These are phyloP conservation scores for Hortiboletus flavorubellus DNA, from an alignment of 768 basidiomycete species.

Conservation along the genomic window DNA sequence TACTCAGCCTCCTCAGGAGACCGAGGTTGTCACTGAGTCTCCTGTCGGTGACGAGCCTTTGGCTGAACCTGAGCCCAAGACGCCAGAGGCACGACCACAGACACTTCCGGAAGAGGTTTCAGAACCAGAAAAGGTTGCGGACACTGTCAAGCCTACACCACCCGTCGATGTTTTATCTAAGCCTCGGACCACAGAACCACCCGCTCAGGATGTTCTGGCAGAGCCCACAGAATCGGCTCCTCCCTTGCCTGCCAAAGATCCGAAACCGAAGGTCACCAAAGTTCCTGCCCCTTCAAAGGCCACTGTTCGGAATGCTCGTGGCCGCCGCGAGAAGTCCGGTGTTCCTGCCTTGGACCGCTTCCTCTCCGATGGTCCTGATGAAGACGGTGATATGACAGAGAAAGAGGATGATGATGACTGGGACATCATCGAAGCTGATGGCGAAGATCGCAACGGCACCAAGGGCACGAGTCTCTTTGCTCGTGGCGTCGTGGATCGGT, in stretches of 20 bases:
- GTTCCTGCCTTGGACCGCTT: slow-evolving; percentile 76
- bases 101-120: slow-evolving; percentile 30
- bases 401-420: slow-evolving; percentile 76
- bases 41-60: slow-evolving; percentile 30
- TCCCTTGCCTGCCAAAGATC: slow-evolving; percentile 31
- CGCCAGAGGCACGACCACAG: slow-evolving; percentile 63
- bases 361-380: slow-evolving; percentile 51
- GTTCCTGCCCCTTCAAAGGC: slow-evolving; percentile 12
- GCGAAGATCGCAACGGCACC: slow-evolving; percentile 80
- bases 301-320: slow-evolving; percentile 33
- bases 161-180: slow-evolving; percentile 15
- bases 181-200: slow-evolving; percentile 13
- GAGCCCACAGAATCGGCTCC: slow-evolving; percentile 25
- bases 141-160: slow-evolving; percentile 16
- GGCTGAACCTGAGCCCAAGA: slow-evolving; percentile 64
- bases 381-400: slow-evolving; percentile 41
- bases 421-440: slow-evolving; percentile 84
- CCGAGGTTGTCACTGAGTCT: slow-evolving; percentile 36
- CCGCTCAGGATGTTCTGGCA: not conserved
- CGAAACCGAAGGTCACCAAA: slow-evolving; percentile 28
- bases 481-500: slow-evolving; percentile 88
- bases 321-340: slow-evolving; percentile 77
- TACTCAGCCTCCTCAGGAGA: slow-evolving; percentile 26
- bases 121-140: slow-evolving; percentile 12
- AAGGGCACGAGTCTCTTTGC: slow-evolving; percentile 82